A percentile compares a stretch with the other conserved stretches of the same genome.
Evolutionary conservation across 179 eudicot genomes (phyloP).

Genomic region (Pouteria campechiana): DNA sequence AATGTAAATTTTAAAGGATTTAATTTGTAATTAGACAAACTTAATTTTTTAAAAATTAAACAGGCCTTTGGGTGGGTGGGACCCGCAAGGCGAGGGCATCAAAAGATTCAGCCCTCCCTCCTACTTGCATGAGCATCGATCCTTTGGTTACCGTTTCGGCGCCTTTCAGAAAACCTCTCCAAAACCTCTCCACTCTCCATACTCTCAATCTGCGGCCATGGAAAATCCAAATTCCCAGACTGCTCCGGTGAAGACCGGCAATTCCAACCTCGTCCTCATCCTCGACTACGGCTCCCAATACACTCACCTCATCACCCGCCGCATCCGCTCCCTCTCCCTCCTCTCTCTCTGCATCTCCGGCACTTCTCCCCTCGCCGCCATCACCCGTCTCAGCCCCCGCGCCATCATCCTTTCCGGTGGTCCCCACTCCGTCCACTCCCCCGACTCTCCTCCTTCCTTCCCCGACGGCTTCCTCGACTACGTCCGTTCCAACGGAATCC

Average conservation of each 20-base stretch:
- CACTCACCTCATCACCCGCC: slow-evolving; percentile 84
- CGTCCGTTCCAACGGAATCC: slow-evolving; percentile 39
- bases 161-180: too few species aligned
- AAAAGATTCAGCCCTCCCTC: too few species aligned
- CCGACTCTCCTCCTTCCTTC: slow-evolving; percentile 70
- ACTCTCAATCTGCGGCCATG: slow-evolving; percentile 26
- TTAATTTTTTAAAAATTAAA: too few species aligned
- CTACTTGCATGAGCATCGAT: too few species aligned
- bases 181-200: too few species aligned
- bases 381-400: slow-evolving; percentile 52
- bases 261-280: slow-evolving; percentile 66
- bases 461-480: slow-evolving; percentile 71
- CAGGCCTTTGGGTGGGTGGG: too few species aligned
- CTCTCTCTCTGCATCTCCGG: slow-evolving; percentile 92
- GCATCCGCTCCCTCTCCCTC: slow-evolving; percentile 59
- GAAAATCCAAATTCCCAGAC: too few species aligned
- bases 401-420: slow-evolving; percentile 96
- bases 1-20: too few species aligned
- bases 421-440: slow-evolving; percentile 87
- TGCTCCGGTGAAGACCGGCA: too few species aligned
- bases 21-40: too few species aligned
- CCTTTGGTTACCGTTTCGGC: too few species aligned
- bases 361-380: slow-evolving; percentile 68
- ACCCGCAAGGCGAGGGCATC: too few species aligned
- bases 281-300: slow-evolving; percentile 87